Conservation (phyloP, 75 land plant species). For the Selaginella moellendorffii region DNA sequence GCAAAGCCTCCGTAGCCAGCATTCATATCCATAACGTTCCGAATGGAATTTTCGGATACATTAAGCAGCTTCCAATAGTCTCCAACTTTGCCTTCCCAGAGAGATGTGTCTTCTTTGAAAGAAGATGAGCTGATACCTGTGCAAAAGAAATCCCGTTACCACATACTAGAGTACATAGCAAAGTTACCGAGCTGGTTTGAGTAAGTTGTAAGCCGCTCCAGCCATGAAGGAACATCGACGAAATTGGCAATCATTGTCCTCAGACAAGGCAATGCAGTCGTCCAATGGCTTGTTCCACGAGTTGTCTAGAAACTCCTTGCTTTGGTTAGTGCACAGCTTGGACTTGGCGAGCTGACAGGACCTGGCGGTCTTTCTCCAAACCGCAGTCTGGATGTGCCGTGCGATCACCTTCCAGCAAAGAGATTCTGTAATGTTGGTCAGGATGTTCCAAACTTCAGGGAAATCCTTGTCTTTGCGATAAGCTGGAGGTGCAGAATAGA, state of each 20-base stretch:
- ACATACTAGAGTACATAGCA: neutral
- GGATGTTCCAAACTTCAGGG: slow-evolving; percentile 49
- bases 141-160: too few relatives aligned
- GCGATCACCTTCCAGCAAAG: slow-evolving; percentile 85
- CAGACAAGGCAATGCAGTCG: slow-evolving; percentile 30
- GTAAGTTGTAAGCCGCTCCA: slow-evolving; percentile 39
- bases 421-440: slow-evolving; percentile 42
- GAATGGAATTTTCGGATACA: slow-evolving; percentile 26
- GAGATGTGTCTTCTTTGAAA: slow-evolving; percentile 30
- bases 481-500: slow-evolving; percentile 84
- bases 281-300: slow-evolving; percentile 61
- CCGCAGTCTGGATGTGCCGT: slow-evolving; percentile 63
- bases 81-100: slow-evolving; percentile 45
- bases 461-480: slow-evolving; percentile 69
- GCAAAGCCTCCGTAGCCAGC: slow-evolving; percentile 64
- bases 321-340: slow-evolving; percentile 39
- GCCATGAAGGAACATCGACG: slow-evolving; percentile 37
- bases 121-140: slow-evolving; percentile 29
- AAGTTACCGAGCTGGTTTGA: slow-evolving; percentile 18
- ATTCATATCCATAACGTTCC: slow-evolving; percentile 94
- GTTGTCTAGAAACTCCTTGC: slow-evolving; percentile 30
- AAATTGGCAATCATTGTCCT: slow-evolving; percentile 9
- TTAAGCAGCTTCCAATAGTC: slow-evolving; percentile 45
- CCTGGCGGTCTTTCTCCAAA: slow-evolving; percentile 53
- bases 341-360: slow-evolving; percentile 37